Conservation (phyloP, 345 rosid species). For the Brassica cretica region DNA sequence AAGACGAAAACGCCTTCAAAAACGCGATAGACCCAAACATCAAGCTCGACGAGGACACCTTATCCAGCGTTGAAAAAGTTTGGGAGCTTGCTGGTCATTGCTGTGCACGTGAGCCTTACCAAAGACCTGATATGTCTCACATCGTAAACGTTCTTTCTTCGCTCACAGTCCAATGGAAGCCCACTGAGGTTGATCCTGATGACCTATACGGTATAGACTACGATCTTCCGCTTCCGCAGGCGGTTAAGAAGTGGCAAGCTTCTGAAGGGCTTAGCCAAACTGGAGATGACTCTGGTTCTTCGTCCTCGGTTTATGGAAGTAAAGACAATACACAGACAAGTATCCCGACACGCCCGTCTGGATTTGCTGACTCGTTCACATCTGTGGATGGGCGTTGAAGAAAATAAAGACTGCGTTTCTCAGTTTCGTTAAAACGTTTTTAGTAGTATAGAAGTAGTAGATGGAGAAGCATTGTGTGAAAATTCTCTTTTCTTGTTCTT, state of each 20-base stretch:
- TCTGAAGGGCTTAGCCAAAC: slow-evolving; percentile 55
- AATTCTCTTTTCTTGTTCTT: not conserved
- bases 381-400: slow-evolving; percentile 77
- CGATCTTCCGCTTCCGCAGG: slow-evolving; percentile 69
- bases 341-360: slow-evolving; percentile 73
- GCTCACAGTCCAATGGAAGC: slow-evolving; percentile 72
- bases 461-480: not conserved
- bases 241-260: slow-evolving; percentile 71
- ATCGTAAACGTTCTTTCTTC: slow-evolving; percentile 75
- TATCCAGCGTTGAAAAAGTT: slow-evolving; percentile 61
- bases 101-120: slow-evolving; percentile 72
- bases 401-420: not conserved
- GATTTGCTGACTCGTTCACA: slow-evolving; percentile 81
- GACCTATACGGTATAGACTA: slow-evolving; percentile 67
- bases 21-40: slow-evolving; percentile 60
- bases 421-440: too few relatives aligned
- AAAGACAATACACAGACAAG: slow-evolving; percentile 81
- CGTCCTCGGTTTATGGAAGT: slow-evolving; percentile 39
- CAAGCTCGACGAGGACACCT: slow-evolving; percentile 52
- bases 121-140: slow-evolving; percentile 86
- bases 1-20: slow-evolving; percentile 49
- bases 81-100: slow-evolving; percentile 84
- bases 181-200: slow-evolving; percentile 56
- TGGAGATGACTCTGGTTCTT: slow-evolving; percentile 51
- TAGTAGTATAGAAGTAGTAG: not conserved